phyloP scores from a whole-genome alignment of 768 basidiomycete genomes.

The Phylloporus sp. region DNA sequence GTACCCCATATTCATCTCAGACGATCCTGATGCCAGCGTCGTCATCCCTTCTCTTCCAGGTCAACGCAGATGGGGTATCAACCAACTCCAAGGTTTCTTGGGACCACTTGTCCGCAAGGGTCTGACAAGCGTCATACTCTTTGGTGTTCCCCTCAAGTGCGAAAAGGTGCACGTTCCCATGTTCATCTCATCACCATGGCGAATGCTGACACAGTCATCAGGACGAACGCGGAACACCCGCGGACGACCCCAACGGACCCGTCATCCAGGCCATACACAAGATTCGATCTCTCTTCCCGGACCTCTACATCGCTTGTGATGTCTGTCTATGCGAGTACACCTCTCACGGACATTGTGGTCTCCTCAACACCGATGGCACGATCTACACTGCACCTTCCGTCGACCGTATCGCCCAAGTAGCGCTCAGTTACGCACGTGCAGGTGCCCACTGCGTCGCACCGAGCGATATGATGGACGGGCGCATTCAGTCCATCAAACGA shows the following conservation, averaged over 20 bases:
- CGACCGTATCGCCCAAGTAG: slow-evolving; percentile 87
- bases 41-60: slow-evolving; percentile 77
- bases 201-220: slow-evolving; percentile 27
- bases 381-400: slow-evolving; percentile 79
- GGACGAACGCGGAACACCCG: slow-evolving; percentile 82
- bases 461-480: slow-evolving; percentile 99
- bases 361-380: slow-evolving; percentile 67
- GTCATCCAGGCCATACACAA: slow-evolving; percentile 90
- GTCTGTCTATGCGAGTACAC: slow-evolving; percentile 99
- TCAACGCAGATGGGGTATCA: slow-evolving; percentile 93
- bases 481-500: slow-evolving; percentile 85
- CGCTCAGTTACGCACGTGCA: slow-evolving; percentile 85
- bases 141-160: slow-evolving; percentile 85
- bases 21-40: slow-evolving; percentile 82
- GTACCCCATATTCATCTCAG: slow-evolving; percentile 98
- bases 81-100: slow-evolving; percentile 83
- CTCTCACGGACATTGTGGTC: slow-evolving; percentile 94
- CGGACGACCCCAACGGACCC: slow-evolving; percentile 86
- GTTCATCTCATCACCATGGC: not conserved
- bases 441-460: slow-evolving; percentile 99
- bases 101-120: slow-evolving; percentile 88
- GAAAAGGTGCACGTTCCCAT: slow-evolving; percentile 51
- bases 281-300: slow-evolving; percentile 73
- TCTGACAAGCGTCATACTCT: slow-evolving; percentile 86
- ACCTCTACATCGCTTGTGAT: slow-evolving; percentile 86